phyloP scores from a whole-genome alignment of 2,329 filamentous ascomycete species.

The Aspergillus thermomutatus region DNA sequence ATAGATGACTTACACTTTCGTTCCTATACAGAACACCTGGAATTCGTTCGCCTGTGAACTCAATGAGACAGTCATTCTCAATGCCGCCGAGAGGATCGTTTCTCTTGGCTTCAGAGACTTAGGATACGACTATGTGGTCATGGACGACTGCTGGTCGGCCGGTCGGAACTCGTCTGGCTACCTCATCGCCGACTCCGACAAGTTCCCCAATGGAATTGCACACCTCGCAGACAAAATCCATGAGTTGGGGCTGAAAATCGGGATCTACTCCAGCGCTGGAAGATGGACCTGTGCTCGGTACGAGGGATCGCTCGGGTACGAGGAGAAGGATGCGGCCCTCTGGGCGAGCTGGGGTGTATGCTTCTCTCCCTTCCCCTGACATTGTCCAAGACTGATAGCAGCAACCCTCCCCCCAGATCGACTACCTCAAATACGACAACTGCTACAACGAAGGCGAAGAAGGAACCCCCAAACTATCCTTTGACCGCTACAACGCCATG shows the following conservation, averaged over 20 bases:
- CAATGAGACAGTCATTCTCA: conserved; percentile 42
- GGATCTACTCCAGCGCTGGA: conserved; percentile 49
- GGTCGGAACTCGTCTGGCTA: conserved; percentile 45
- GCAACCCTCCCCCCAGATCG: conserved; percentile 11
- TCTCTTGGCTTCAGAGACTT: conserved; percentile 43
- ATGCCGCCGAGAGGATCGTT: conserved; percentile 42
- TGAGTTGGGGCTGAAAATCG: conserved; percentile 48
- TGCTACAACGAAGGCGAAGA: conserved; percentile 54
- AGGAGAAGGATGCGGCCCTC: conserved; percentile 50
- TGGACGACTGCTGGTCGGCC: conserved; percentile 54
- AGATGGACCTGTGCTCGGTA: conserved; percentile 31
- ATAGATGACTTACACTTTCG: background rate
- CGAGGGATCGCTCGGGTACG: conserved; percentile 48
- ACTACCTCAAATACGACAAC: conserved; percentile 57
- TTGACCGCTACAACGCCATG: conserved; percentile 48
- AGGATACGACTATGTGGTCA: conserved; percentile 47
- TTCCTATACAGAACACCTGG: conserved; percentile 29
- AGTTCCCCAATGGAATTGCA: conserved; percentile 49
- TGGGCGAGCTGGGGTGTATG: conserved; percentile 52
- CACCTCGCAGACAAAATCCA: conserved; percentile 49
- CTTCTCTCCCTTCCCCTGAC: background rate
- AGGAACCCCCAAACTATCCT: conserved; percentile 46
- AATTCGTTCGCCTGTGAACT: conserved; percentile 46
- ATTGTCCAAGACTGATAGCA: conserved; percentile 6
- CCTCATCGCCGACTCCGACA: conserved; percentile 39